A percentile compares a stretch with the other conserved stretches of the same genome.
Conservation (phyloP, 2,329 filamentous ascomycete genomes). For the Biscogniauxia sp. region DNA sequence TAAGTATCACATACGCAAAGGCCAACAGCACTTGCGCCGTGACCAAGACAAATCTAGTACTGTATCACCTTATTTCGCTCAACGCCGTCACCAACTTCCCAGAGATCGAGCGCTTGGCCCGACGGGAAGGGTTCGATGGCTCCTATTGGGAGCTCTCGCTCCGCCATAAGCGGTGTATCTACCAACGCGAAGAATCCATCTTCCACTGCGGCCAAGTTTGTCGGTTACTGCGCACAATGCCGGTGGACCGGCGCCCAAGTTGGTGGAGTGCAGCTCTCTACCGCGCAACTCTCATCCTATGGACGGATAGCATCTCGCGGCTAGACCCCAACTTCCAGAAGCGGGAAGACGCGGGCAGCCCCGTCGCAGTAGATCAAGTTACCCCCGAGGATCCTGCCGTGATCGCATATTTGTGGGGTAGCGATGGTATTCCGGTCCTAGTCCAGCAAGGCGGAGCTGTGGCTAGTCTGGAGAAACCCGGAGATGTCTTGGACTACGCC, state of each 20-base stretch:
- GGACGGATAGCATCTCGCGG: conserved; percentile 58
- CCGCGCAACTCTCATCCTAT: conserved; percentile 61
- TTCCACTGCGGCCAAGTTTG: conserved; percentile 69
- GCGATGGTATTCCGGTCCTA: conserved; percentile 37
- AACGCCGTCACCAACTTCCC: conserved; percentile 67
- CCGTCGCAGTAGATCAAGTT: conserved; percentile 40
- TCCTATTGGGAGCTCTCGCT: conserved; percentile 52
- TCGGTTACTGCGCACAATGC: conserved; percentile 59
- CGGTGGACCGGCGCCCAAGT: conserved; percentile 56
- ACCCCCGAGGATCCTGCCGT: conserved; percentile 38
- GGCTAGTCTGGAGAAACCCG: conserved; percentile 37
- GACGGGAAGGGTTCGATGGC: conserved; percentile 57
- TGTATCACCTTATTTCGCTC: conserved; percentile 69
- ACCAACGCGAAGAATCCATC: conserved; percentile 60
- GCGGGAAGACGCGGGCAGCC: conserved; percentile 14
- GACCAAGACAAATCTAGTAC: conserved; percentile 63
- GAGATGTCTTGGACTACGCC: conserved; percentile 40
- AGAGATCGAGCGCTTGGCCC: conserved; percentile 64
- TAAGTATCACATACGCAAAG: conserved; percentile 56
- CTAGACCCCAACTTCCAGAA: conserved; percentile 42
- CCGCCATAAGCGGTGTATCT: conserved; percentile 62
- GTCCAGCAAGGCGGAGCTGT: conserved; percentile 33
- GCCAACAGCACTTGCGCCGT: conserved; percentile 56
- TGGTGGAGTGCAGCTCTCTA: conserved; percentile 74
- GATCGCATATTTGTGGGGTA: conserved; percentile 39